These are phyloP conservation scores for Lactifluus pinguis DNA, from an alignment of 768 basidiomycete genomes.

Conservation along the genomic window DNA sequence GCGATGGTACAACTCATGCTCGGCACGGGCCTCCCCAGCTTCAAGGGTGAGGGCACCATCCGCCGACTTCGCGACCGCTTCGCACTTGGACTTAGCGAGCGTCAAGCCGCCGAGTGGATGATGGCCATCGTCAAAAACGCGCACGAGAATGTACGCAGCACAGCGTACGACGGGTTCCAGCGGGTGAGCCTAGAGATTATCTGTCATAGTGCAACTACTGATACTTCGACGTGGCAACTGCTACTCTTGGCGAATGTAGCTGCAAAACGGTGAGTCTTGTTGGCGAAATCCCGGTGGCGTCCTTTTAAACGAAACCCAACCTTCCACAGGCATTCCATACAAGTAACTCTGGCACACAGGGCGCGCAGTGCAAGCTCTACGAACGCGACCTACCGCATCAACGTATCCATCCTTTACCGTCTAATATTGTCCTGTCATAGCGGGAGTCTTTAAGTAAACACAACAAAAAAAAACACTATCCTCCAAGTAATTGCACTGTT, in stretches of 20 bases:
- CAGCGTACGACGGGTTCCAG: slow-evolving; percentile 94
- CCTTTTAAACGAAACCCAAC: neutral
- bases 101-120: slow-evolving; percentile 93
- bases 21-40: slow-evolving; percentile 87
- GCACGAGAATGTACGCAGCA: slow-evolving; percentile 89
- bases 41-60: slow-evolving; percentile 94
- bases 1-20: slow-evolving; percentile 90
- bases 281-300: neutral
- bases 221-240: neutral
- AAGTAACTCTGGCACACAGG: neutral
- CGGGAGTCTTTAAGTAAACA: neutral
- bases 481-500: slow-evolving; percentile 4
- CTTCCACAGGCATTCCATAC: slow-evolving; percentile 16
- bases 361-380: neutral
- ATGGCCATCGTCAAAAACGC: slow-evolving; percentile 82
- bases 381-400: neutral
- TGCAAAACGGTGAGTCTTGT: slow-evolving; percentile 37
- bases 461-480: neutral
- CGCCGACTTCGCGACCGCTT: slow-evolving; percentile 81
- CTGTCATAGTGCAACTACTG: neutral
- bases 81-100: slow-evolving; percentile 69
- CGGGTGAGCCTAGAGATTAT: slow-evolving; percentile 36
- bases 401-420: neutral
- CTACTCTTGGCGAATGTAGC: slow-evolving; percentile 22
- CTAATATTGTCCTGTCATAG: neutral